phyloP scores from a whole-genome alignment of 2,329 filamentous ascomycete species.

The Fusarium fujikuroi region DNA sequence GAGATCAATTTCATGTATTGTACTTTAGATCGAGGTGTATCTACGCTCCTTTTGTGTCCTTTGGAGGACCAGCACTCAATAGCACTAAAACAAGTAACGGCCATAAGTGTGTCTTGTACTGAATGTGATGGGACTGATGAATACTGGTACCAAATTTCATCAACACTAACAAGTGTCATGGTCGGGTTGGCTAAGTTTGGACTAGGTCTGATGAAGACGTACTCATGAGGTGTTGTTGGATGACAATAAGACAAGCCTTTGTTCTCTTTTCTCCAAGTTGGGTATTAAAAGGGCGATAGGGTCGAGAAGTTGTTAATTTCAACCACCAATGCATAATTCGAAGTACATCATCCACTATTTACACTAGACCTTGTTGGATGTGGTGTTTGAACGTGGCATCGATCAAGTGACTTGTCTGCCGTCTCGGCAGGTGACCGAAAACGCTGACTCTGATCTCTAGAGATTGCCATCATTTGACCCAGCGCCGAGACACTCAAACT shows the following conservation, averaged over 20 bases:
- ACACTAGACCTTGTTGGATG: neutral
- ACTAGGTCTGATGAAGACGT: neutral
- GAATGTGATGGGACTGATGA: neutral
- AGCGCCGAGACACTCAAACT: slow-evolving; percentile 1
- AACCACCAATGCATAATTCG: neutral
- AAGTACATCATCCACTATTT: neutral
- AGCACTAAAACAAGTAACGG: slow-evolving; percentile 2
- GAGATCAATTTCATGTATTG: slow-evolving; percentile 39
- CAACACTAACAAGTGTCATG: neutral
- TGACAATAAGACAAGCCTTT: neutral
- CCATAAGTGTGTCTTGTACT: neutral
- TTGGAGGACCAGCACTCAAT: slow-evolving; percentile 4
- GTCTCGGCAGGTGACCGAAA: slow-evolving; percentile 17
- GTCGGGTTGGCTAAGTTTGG: neutral
- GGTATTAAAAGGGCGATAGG: neutral
- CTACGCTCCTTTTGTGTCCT: slow-evolving; percentile 27
- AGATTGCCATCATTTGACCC: slow-evolving; percentile 22
- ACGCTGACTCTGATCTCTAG: slow-evolving; percentile 3
- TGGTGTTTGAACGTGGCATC: neutral
- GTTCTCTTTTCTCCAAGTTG: neutral
- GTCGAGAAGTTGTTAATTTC: neutral
- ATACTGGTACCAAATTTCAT: neutral
- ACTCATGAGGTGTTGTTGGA: neutral
- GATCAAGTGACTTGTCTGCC: slow-evolving; percentile 18
- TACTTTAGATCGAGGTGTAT: slow-evolving; percentile 39